A percentile compares a stretch with the other conserved stretches of the same genome.
phyloP scores from a whole-genome alignment of 768 basidiomycete genomes.

The Russula brevipes region DNA sequence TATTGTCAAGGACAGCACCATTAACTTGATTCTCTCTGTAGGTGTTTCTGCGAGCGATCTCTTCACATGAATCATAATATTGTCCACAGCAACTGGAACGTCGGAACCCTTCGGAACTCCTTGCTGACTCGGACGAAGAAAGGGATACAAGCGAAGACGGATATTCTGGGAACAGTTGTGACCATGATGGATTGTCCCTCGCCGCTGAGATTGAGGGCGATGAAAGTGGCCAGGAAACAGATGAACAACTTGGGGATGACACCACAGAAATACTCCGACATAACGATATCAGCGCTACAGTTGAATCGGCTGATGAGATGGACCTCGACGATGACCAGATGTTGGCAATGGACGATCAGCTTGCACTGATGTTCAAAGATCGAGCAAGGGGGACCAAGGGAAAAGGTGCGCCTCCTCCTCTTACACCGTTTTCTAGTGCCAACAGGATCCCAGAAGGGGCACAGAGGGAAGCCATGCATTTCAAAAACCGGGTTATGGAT shows the following conservation, averaged over 20 bases:
- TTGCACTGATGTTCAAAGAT: constrained; percentile 81
- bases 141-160: constrained; percentile 31
- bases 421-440: background rate
- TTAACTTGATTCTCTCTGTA: constrained; percentile 79
- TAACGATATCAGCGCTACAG: constrained; percentile 52
- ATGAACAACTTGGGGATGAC: constrained; percentile 61
- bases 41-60: constrained; percentile 31
- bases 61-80: constrained; percentile 3
- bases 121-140: constrained; percentile 35
- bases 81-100: constrained; percentile 72
- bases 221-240: constrained; percentile 46
- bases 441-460: constrained; percentile 45
- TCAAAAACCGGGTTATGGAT: constrained; percentile 94
- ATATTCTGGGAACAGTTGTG: constrained; percentile 32
- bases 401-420: constrained; percentile 48
- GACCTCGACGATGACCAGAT: constrained; percentile 98
- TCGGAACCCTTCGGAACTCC: constrained; percentile 53
- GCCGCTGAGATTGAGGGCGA: constrained; percentile 39
- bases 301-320: constrained; percentile 56
- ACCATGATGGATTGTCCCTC: constrained; percentile 25
- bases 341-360: constrained; percentile 91
- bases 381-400: constrained; percentile 51
- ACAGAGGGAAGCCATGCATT: constrained; percentile 88
- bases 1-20: constrained; percentile 58
- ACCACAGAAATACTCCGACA: constrained; percentile 58